Base-by-base conservation (phyloP, 495 filamentous ascomycete species). In the Penicillium malachiteum region DNA sequence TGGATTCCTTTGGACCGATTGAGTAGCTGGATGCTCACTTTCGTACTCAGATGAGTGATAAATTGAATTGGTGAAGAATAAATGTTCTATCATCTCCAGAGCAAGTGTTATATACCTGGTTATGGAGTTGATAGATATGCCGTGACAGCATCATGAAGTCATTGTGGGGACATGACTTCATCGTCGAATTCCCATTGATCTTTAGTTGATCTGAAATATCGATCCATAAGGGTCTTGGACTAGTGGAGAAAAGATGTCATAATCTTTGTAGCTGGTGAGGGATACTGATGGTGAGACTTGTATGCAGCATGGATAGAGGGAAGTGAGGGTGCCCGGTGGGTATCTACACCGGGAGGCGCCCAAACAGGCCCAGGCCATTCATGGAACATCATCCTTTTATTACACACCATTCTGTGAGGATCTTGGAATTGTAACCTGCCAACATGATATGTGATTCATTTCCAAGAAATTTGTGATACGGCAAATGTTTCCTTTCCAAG, bases 141-240 rank as follows among this genome's bases (percentile, higher is more conserved):
- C 13, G 39, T 75, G 71, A 74, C 64, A 62, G 48, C 71, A 75
- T 72, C 16, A 50, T 75, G 71, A 75, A 65, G 67, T 75, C 72
- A 75, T 72, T 10, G 13, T 35, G 21, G 34, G 32, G 50, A 48
- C 47, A 71, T 75, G 72, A 75, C 62, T 67, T 75, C 69, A 75
- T 60, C 50, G 7, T n/a, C 48, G 38, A 57, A 53, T 50, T 21
- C 34, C 42, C 38, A 48, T 31, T 39, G 48, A 43, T 54, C 49
- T 42, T 48, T 37, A 48, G 48, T 31, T 9, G 17, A 48, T 46
- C 17, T 33, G 13, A 12, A 21, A 30, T 11, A 37, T 52, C 26
- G 48, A 16, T 10, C 49, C 32, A 39, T 43, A 50, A 33, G 39
- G 51, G 55, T 48, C 41, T 39, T 13, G 2, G 26, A n/a, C 1